Evolutionary conservation across 2,329 filamentous ascomycete species (phyloP).

Genomic region (Neoscytalidium dimidiatum): DNA sequence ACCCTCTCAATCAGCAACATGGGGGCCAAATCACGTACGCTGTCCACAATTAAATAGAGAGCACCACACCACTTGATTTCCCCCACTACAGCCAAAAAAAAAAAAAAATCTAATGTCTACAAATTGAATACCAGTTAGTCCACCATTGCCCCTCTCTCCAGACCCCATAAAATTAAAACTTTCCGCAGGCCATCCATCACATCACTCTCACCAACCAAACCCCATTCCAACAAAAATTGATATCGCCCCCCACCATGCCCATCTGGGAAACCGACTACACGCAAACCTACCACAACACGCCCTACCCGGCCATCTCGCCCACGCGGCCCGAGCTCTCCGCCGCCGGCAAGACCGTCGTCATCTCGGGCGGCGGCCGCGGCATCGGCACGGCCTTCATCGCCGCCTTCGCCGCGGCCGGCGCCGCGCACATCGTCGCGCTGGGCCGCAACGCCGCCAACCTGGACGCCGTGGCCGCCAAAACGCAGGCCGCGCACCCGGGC

Average conservation of each 20-base stretch:
- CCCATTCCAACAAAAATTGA: too few relatives aligned
- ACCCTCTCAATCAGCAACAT: too few relatives aligned
- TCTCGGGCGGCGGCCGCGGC: slow-evolving; percentile 49
- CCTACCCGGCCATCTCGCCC: slow-evolving; percentile 25
- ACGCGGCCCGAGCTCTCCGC: slow-evolving; percentile 23
- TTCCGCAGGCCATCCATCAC: not conserved
- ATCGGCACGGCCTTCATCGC: slow-evolving; percentile 48
- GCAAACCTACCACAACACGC: slow-evolving; percentile 23
- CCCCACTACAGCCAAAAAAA: too few relatives aligned
- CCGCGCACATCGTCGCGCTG: slow-evolving; percentile 45
- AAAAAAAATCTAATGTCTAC: too few relatives aligned
- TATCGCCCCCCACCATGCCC: not conserved
- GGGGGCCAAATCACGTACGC: too few relatives aligned
- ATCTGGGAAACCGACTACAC: slow-evolving; percentile 6
- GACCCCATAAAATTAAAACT: too few relatives aligned
- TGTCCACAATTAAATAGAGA: too few relatives aligned
- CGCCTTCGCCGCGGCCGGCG: slow-evolving; percentile 48
- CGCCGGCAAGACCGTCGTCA: slow-evolving; percentile 29
- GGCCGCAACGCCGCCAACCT: slow-evolving; percentile 41
- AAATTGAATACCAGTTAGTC: too few relatives aligned
- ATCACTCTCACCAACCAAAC: not conserved
- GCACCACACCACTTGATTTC: too few relatives aligned
- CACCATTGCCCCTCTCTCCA: too few relatives aligned
- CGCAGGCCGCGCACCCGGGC: slow-evolving; percentile 8
- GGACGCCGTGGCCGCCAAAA: slow-evolving; percentile 30